phyloP scores from a whole-genome alignment of 306 rosid species.

The Castanea mollissima region DNA sequence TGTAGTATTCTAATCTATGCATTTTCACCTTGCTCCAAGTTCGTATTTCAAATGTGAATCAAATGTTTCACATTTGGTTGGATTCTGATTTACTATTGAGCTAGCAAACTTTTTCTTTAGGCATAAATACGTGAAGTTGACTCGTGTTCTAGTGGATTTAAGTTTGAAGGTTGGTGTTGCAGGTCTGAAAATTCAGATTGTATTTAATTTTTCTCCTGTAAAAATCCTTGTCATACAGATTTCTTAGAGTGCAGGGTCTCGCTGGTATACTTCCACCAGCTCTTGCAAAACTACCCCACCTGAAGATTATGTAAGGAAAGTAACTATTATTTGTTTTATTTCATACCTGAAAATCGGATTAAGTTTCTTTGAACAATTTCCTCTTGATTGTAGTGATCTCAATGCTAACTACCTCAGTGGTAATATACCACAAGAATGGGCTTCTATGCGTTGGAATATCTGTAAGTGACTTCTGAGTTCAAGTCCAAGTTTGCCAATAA shows the following conservation, averaged over 20 bases:
- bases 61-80: too few relatives aligned
- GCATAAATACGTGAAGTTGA: too few relatives aligned
- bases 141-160: too few relatives aligned
- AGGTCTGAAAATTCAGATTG: neutral
- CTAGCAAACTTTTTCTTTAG: too few relatives aligned
- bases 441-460: conserved; percentile 22
- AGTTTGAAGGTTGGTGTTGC: too few relatives aligned
- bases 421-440: conserved; percentile 24
- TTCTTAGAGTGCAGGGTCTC: conserved; percentile 16
- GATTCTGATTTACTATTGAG: too few relatives aligned
- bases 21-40: too few relatives aligned
- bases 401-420: conserved; percentile 26
- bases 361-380: neutral
- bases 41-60: too few relatives aligned
- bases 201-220: neutral
- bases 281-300: conserved; percentile 21
- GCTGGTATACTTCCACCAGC: conserved; percentile 34
- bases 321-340: neutral
- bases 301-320: conserved; percentile 16
- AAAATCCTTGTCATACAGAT: neutral
- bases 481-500: too few relatives aligned
- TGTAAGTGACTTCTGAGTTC: conserved; percentile 14
- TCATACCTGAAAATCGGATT: neutral
- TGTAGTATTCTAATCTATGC: too few relatives aligned
- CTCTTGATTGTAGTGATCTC: conserved; percentile 14